Evolutionary conservation across 106 monocot genomes (phyloP), one percentile per base, ranked within the genome.

Genomic region (Alisma plantagoaquatica): DNA sequence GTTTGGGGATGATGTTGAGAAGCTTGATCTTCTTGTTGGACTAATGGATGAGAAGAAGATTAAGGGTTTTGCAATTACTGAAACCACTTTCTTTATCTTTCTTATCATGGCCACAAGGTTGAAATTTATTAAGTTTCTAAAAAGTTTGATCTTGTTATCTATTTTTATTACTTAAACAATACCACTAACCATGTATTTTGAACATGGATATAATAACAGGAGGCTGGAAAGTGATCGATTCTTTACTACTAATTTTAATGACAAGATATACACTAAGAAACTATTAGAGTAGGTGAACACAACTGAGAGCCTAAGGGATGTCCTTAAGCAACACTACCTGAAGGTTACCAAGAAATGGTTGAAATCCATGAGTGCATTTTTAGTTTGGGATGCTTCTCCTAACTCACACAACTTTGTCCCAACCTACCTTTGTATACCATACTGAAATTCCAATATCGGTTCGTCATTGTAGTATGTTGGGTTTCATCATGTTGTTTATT

Each of bases 21-120:
- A 71, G 58, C 70, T 77, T 21, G 77, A 83, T 54, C 66, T 77
- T 41, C 56, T 77, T 0, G 77, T 83, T 15, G 82, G 82, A 29
- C 74, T 83, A 2, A 74, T 83, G 82, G 82, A 73, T 1, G 82
- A 82, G 61, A 81, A 76, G 59, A 82, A 82, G 46, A 82, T 82
- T 47, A 73, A 82, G 43, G 82, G 82, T 0, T 83, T 83, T 29
- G 82, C 82, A 10, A 83, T 83, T 10, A 83, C 77, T 18, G 82
- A 83, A 42, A 83, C 82, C 2, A 70, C 77, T 42, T 83, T 83
- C 66, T 61, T 69, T 35, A 64, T 83, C 5, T 83, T 83, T 41
- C 8, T 77, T 27, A 27, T 74, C 17, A 83, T 83, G 82, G 82
- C 82, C 33, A 66, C 77, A 45, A 82, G 76, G 81, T 81, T 54